Base-by-base conservation (phyloP, 2,329 filamentous ascomycete species). In the Mollisiaceae sp. region DNA sequence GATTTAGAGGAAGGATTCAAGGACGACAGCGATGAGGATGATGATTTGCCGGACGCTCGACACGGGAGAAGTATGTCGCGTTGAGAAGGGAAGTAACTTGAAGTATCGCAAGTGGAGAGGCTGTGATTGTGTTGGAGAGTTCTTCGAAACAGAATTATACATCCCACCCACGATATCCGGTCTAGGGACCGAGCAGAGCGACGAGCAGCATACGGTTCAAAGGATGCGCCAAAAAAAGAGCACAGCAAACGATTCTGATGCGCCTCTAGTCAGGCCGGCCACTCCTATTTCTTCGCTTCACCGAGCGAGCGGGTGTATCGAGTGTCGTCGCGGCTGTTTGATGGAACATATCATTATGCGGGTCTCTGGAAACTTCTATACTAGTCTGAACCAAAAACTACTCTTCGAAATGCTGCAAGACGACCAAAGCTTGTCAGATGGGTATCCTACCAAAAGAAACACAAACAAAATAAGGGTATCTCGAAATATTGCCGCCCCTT, bases 1-100 rank as follows among this genome's bases (percentile, higher is more conserved):
- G 93, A 97, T 72, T 78, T 94, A 60, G 91, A 94, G 76, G 85
- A 90, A 73, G 90, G 89, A 0, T 92, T 92, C 75, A 86, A 86
- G 78, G 90, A 90, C 63, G 87, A 89, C 43, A 91, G 89, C 74
- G 87, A 90, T 63, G 87, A 89, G 43, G 86, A 88, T 32, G 71
- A 71, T 11, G 71, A 62, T 35, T 41, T 24, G 2, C 20, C 57
- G 12, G 65, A 66, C 18, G 56, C 64, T 24, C 60, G 50, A 20
- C 60, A 60, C n/a, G 60, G 62, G 9, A 57, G 59, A 24, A 67
- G 22, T 12, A 12, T 54, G 50, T 18, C 50, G n/a, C 50, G 50
- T 15, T 54, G 27, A 54, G 32, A 9, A 12, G 32, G 35, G 15
- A 32, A 6, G 11, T 6, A 15, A n/a, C 24, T 54, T 35, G 50